Evolutionary conservation across 2,329 filamentous ascomycete species (phyloP).

Genomic region (Aspergillus uvarum): DNA sequence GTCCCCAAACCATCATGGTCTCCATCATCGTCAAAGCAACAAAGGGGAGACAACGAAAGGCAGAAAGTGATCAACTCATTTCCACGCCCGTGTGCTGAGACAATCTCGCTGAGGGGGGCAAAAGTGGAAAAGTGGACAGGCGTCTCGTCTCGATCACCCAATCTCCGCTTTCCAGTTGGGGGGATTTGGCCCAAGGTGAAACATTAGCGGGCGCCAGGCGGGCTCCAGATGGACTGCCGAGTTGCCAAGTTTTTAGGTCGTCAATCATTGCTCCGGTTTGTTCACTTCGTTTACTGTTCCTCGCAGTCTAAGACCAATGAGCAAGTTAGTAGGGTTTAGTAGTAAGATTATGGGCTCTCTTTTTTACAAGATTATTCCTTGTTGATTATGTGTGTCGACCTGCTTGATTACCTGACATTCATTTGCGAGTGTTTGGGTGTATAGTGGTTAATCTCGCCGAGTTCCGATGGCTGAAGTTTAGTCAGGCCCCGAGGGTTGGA

Average conservation of each 20-base stretch:
- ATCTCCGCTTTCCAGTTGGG: slow-evolving; percentile 1
- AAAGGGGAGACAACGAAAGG: not conserved
- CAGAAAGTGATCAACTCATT: not conserved
- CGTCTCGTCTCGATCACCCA: not conserved
- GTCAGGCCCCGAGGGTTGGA: no score
- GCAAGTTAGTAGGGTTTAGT: not conserved
- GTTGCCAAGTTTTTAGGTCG: slow-evolving; percentile 9
- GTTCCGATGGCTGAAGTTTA: not conserved
- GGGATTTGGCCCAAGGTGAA: slow-evolving; percentile 17
- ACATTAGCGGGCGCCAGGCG: slow-evolving; percentile 18
- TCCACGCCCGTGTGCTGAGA: not conserved
- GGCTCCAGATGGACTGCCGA: slow-evolving; percentile 1
- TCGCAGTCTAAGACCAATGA: not conserved
- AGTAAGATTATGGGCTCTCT: no score
- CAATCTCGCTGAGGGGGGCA: not conserved
- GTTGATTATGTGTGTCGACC: no score
- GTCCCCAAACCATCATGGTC: not conserved
- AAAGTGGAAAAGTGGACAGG: not conserved
- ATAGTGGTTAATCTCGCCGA: not conserved
- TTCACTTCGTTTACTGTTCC: not conserved
- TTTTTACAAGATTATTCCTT: no score
- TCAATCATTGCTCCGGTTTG: not conserved
- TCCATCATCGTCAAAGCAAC: not conserved
- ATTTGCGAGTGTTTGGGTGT: not conserved
- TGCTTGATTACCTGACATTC: no score